Evolutionary conservation across 1,284 basidiomycete species (phyloP), one percentile per base, ranked within the genome.

Genomic region (Malassezia obtusa): DNA sequence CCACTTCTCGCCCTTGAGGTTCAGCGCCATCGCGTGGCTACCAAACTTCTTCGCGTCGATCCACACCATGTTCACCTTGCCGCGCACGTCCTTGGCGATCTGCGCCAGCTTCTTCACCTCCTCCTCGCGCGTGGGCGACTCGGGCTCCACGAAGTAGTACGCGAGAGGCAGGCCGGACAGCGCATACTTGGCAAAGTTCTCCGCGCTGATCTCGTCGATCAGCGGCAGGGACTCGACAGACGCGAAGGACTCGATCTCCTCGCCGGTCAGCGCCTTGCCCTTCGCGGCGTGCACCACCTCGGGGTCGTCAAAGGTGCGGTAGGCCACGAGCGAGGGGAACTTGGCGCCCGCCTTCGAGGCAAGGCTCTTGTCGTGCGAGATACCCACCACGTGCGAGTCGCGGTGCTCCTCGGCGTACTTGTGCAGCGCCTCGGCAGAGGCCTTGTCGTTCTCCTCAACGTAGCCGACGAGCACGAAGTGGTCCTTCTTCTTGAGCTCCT

Each of bases 61-160:
- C 85, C 85, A 94, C 62, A 98, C 92, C 77, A 98, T 92, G 84
- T 94, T 96, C 74, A 96, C 68, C 77, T 87, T 85, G 70, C 83
- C 82, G 77, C 87, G 89, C 80, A 82, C 81, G 71, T 83, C 81
- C 58, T 83, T 79, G 25, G 92, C 91, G 51, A 92, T 74, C 2
- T 87, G 82, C 66, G 80, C 82, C 65, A 96, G 75, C 50, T 80
- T 77, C 39, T 84, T 82, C 61, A 92, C 79, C 52, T 85, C 76
- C 40, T 78, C 78, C 22, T 86, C 80, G 66, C 82, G 84, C 57
- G 80, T 79, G 67, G 83, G 81, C 60, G 82, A 79, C 45, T 81
- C 78, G 39, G 89, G 85, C 76, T 95, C 88, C 64, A 89, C 73
- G 79, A 99, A 98, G 72, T 94, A 81, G 79, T 98, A 98, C 26